Percentiles rank a stretch among this genome's conserved stretches.
Conservation (phyloP, 768 basidiomycete genomes). For the Polyporus arcularius region DNA sequence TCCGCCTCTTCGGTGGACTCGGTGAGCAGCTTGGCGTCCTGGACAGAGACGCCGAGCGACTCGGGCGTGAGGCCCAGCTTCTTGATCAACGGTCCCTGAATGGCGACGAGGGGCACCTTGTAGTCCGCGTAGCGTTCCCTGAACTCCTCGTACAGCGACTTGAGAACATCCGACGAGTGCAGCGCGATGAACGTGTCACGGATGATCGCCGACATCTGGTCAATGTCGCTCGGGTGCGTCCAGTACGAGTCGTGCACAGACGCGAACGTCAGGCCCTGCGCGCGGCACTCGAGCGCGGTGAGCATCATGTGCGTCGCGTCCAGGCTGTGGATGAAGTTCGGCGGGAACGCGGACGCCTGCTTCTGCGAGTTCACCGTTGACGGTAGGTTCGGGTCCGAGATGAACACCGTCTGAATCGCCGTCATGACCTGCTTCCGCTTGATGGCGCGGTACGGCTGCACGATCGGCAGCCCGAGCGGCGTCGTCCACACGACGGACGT, state of each 20-base stretch:
- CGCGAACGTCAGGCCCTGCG: constrained; percentile 79
- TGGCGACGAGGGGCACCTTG: constrained; percentile 57
- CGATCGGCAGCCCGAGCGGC: constrained; percentile 90
- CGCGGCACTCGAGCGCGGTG: constrained; percentile 85
- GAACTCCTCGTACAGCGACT: constrained; percentile 76
- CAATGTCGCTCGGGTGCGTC: constrained; percentile 89
- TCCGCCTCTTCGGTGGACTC: constrained; percentile 29
- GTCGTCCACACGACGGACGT: constrained; percentile 96
- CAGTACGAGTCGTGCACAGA: constrained; percentile 99
- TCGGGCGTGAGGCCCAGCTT: constrained; percentile 42
- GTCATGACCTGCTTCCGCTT: constrained; percentile 85
- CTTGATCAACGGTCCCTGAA: constrained; percentile 44
- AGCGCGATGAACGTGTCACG: constrained; percentile 92
- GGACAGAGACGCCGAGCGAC: constrained; percentile 31
- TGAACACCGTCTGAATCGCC: constrained; percentile 81
- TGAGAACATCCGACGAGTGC: constrained; percentile 85
- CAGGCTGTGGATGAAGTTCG: constrained; percentile 96
- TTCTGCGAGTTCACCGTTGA: constrained; percentile 74
- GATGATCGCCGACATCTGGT: constrained; percentile 86
- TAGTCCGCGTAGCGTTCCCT: constrained; percentile 73
- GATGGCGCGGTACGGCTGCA: constrained; percentile 91
- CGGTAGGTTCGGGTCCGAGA: constrained; percentile 80
- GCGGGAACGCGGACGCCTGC: constrained; percentile 96
- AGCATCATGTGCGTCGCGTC: constrained; percentile 99
- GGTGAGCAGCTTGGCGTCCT: constrained; percentile 2